phyloP scores from a whole-genome alignment of 164 flowering plant genomes.

The Macadamia integrifolia region DNA sequence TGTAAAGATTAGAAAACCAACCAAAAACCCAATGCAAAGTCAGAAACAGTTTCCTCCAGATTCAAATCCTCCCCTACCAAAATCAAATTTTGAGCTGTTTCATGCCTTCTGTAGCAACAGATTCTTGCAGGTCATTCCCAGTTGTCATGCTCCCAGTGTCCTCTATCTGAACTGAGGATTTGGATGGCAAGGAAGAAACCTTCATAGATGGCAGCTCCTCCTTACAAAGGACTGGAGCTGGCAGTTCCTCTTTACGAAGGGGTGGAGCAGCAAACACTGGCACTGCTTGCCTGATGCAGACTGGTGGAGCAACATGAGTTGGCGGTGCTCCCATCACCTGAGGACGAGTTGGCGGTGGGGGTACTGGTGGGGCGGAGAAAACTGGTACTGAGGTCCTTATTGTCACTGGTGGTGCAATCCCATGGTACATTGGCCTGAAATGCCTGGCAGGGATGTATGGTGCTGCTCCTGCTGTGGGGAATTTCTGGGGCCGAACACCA shows the following conservation, averaged over 20 bases:
- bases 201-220: slow-evolving; percentile 5
- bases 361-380: slow-evolving; percentile 68
- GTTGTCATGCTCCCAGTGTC: slow-evolving; percentile 13
- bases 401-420: slow-evolving; percentile 83
- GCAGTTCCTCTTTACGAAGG: slow-evolving; percentile 10
- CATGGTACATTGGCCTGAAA: slow-evolving; percentile 41
- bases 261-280: slow-evolving; percentile 36
- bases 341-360: slow-evolving; percentile 25
- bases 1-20: background rate
- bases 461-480: slow-evolving; percentile 57
- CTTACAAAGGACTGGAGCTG: slow-evolving; percentile 19
- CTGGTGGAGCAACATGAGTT: slow-evolving; percentile 30
- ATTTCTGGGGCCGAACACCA: slow-evolving; percentile 35
- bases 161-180: slow-evolving; percentile 5
- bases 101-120: slow-evolving; percentile 28
- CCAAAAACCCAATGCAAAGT: background rate
- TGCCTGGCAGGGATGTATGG: slow-evolving; percentile 75
- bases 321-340: slow-evolving; percentile 32
- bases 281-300: slow-evolving; percentile 31
- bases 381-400: slow-evolving; percentile 76
- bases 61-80: background rate
- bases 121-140: slow-evolving; percentile 23
- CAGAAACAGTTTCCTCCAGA: background rate
- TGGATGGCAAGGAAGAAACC: background rate
- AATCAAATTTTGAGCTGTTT: slow-evolving; percentile 48